These are phyloP conservation scores for Fusarium incarnatum DNA, from an alignment of 2,329 filamentous ascomycete genomes.

Conservation along the genomic window DNA sequence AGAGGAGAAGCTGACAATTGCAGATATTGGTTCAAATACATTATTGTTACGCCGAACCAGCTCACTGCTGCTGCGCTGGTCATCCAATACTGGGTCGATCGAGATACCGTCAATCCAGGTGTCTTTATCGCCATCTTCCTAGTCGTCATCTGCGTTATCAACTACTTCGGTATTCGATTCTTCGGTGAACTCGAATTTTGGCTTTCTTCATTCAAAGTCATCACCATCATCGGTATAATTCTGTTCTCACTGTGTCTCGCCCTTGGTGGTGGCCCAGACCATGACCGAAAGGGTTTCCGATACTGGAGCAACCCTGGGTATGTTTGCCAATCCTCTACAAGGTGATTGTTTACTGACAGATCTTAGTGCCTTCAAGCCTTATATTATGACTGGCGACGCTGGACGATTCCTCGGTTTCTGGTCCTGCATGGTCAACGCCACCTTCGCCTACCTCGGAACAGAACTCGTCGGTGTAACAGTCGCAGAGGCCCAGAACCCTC, in stretches of 20 bases:
- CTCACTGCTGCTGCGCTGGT: conserved; percentile 83
- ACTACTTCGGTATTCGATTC: conserved; percentile 75
- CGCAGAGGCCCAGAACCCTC: conserved; percentile 82
- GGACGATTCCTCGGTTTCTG: conserved; percentile 73
- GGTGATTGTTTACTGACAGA: not conserved
- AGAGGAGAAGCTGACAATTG: conserved; percentile 19
- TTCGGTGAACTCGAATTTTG: conserved; percentile 76
- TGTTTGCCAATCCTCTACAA: not conserved
- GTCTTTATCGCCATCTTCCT: conserved; percentile 82
- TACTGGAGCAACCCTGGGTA: conserved; percentile 71
- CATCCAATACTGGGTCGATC: conserved; percentile 79
- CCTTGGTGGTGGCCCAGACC: conserved; percentile 72
- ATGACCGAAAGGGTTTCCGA: conserved; percentile 71
- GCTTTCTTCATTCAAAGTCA: conserved; percentile 74
- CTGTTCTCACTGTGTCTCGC: conserved; percentile 72
- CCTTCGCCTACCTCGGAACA: conserved; percentile 82
- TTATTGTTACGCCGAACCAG: conserved; percentile 88
- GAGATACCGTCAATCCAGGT: conserved; percentile 76
- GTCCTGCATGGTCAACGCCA: conserved; percentile 79
- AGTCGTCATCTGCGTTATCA: conserved; percentile 71
- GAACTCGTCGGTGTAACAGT: conserved; percentile 83
- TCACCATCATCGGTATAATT: conserved; percentile 74
- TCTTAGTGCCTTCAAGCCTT: conserved; percentile 53
- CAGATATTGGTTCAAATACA: conserved; percentile 79
- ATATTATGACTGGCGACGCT: conserved; percentile 43